Percentiles rank a stretch among this genome's conserved stretches.
Conservation (phyloP, 768 basidiomycete genomes). For the Holtermannia corniformis region DNA sequence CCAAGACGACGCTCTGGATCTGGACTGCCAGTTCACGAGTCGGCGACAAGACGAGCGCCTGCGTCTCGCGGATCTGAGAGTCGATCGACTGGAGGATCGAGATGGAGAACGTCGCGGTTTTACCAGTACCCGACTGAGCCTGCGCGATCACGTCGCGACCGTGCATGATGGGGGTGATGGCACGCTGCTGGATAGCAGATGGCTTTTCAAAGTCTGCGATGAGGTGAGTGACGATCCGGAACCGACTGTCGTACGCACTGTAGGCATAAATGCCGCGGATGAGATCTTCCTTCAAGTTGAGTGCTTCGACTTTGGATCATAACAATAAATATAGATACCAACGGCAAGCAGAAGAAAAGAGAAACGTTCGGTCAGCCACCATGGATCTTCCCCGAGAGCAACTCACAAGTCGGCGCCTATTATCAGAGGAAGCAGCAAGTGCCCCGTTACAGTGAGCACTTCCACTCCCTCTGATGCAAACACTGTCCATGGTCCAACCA, state of each 20-base stretch:
- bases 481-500: slow-evolving; percentile 19
- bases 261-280: slow-evolving; percentile 43
- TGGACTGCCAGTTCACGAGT: slow-evolving; percentile 99
- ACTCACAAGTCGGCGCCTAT: slow-evolving; percentile 42
- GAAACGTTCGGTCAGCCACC: background rate
- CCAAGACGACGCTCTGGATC: slow-evolving; percentile 93
- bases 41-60: slow-evolving; percentile 90
- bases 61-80: slow-evolving; percentile 83
- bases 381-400: background rate
- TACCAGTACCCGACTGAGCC: slow-evolving; percentile 98
- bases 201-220: slow-evolving; percentile 71
- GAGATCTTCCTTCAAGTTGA: slow-evolving; percentile 42
- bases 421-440: slow-evolving; percentile 39
- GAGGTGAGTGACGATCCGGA: background rate
- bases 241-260: slow-evolving; percentile 22
- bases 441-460: slow-evolving; percentile 28
- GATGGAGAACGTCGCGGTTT: slow-evolving; percentile 98
- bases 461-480: slow-evolving; percentile 33
- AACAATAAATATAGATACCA: slow-evolving; percentile 3
- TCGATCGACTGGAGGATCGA: slow-evolving; percentile 98
- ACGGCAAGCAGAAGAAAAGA: background rate
- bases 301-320: slow-evolving; percentile 36
- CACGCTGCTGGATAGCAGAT: slow-evolving; percentile 96
- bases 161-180: slow-evolving; percentile 81
- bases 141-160: slow-evolving; percentile 93